These are phyloP conservation scores for Rhizopogon vesiculosus DNA, from an alignment of 768 basidiomycete species.

Conservation along the genomic window DNA sequence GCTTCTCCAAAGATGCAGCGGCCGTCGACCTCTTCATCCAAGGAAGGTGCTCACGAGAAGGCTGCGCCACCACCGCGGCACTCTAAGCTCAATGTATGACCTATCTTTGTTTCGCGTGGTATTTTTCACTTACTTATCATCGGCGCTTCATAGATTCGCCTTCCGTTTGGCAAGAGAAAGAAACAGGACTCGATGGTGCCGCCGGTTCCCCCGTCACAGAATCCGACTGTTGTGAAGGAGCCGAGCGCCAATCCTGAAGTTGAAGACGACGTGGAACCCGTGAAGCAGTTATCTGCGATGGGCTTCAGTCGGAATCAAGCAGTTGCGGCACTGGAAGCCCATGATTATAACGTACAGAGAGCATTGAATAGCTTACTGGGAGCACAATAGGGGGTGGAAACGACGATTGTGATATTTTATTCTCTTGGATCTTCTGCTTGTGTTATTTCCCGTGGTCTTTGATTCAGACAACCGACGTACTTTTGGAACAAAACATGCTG, in stretches of 20 bases:
- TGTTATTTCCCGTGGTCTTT: constrained; percentile 14
- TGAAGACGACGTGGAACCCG: constrained; percentile 70
- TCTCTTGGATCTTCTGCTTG: constrained; percentile 12
- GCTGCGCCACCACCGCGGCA: constrained; percentile 50
- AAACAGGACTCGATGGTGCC: constrained; percentile 47
- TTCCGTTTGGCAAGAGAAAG: constrained; percentile 78
- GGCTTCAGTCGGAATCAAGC: constrained; percentile 85
- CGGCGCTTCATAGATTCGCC: constrained; percentile 49
- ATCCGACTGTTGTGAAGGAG: constrained; percentile 44
- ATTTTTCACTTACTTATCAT: constrained; percentile 5
- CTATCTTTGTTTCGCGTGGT: not conserved
- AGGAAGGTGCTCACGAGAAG: constrained; percentile 50
- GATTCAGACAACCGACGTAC: constrained; percentile 8
- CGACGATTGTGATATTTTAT: constrained; percentile 11
- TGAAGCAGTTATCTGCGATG: constrained; percentile 82
- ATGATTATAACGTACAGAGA: constrained; percentile 76
- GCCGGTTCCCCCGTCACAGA: constrained; percentile 33
- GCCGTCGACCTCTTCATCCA: constrained; percentile 51
- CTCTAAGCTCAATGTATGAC: constrained; percentile 75
- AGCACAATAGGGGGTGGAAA: constrained; percentile 8
- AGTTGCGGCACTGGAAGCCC: constrained; percentile 76
- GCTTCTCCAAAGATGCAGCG: constrained; percentile 52
- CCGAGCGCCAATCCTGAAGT: constrained; percentile 44
- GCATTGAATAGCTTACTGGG: constrained; percentile 74
- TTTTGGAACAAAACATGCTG: constrained; percentile 17